phyloP scores from a whole-genome alignment of 108 stramenopile species.

The Nitzschia inconspicua region DNA sequence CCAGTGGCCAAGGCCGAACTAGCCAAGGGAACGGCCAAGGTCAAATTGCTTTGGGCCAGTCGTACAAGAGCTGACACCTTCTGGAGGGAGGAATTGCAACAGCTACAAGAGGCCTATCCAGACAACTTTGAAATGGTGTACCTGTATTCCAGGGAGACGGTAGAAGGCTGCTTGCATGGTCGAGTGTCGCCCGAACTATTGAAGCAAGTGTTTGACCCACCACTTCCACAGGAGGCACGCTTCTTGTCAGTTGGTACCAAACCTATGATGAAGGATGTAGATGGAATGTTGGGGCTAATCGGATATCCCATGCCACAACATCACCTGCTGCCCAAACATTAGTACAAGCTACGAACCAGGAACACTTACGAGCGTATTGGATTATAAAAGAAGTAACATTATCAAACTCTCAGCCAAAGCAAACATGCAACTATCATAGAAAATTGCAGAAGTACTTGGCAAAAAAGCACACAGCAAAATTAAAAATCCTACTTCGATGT shows the following conservation, averaged over 20 bases:
- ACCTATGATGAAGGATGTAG: conserved; percentile 12
- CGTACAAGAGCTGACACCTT: conserved; percentile 13
- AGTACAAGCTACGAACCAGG: too few relatives aligned
- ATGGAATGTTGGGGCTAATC: not conserved
- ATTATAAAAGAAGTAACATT: too few relatives aligned
- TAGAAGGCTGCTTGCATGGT: not conserved
- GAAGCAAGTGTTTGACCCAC: conserved; percentile 1
- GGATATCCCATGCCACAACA: conserved; percentile 8
- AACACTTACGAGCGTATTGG: too few relatives aligned
- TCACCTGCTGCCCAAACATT: conserved; percentile 5
- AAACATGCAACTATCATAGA: too few relatives aligned
- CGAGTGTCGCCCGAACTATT: not conserved
- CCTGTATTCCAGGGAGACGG: not conserved
- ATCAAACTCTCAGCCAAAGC: too few relatives aligned
- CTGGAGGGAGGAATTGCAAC: conserved; percentile 11
- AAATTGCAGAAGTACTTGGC: too few relatives aligned
- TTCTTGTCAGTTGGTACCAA: conserved; percentile 22
- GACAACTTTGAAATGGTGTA: conserved; percentile 4
- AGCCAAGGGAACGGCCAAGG: not conserved
- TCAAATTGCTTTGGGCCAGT: conserved; percentile 10
- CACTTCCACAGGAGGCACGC: conserved; percentile 4
- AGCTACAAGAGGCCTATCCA: not conserved
- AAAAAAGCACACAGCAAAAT: too few relatives aligned
- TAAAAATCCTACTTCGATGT: too few relatives aligned
- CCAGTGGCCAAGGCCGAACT: conserved; percentile 11